Conservation (phyloP, 129 eudicot species). For the Centrapalus pauciflorus region DNA sequence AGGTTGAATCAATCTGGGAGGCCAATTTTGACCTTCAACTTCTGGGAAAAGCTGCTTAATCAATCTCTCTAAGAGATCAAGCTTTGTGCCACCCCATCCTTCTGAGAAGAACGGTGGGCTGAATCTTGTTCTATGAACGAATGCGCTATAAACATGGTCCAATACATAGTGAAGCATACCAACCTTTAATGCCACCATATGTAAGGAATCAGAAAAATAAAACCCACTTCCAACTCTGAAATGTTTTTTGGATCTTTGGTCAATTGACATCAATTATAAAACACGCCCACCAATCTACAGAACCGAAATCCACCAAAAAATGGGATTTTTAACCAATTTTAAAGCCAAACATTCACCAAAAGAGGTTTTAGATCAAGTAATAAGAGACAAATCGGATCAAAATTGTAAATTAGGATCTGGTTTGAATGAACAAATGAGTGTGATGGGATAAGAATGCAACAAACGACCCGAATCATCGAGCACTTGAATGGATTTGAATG, state of each 20-base stretch:
- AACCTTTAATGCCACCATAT: conserved; percentile 64
- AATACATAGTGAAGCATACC: conserved; percentile 83
- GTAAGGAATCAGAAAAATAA: conserved; percentile 10
- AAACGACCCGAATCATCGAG: neutral
- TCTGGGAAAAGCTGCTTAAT: conserved; percentile 70
- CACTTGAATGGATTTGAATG: neutral
- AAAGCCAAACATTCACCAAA: no score
- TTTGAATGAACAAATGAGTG: no score
- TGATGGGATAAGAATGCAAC: no score
- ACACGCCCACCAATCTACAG: conserved; percentile 26
- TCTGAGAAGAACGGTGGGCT: conserved; percentile 80
- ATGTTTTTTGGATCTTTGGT: neutral
- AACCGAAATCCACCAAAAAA: neutral
- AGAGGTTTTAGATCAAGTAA: no score
- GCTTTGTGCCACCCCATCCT: conserved; percentile 92
- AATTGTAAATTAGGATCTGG: no score
- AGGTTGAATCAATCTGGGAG: conserved; percentile 66
- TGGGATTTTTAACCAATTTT: conserved; percentile 6
- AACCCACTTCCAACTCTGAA: neutral
- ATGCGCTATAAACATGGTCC: conserved; percentile 95
- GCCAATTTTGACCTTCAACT: conserved; percentile 77
- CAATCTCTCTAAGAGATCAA: conserved; percentile 76
- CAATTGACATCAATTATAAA: neutral
- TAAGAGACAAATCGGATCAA: neutral
- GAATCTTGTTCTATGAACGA: conserved; percentile 77